Conservation (phyloP, 176 grass and related monocot species). For the Thalia dealbata region DNA sequence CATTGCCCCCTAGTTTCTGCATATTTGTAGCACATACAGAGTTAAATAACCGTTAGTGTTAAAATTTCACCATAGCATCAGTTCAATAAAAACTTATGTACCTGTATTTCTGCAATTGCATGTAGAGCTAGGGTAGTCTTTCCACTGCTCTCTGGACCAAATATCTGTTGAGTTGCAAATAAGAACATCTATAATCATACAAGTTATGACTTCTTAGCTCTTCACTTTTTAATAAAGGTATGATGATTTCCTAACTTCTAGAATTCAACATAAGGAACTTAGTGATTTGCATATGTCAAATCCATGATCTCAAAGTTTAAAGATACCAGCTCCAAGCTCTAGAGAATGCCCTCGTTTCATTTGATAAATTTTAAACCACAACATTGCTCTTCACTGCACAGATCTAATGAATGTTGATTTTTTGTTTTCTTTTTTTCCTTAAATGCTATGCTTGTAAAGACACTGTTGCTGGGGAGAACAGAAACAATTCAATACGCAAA, state of each 20-base stretch:
- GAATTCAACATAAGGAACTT: background rate
- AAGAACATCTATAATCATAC: background rate
- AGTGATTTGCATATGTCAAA: background rate
- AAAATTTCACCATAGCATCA: background rate
- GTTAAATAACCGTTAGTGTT: background rate
- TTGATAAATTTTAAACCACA: background rate
- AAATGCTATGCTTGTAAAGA: background rate
- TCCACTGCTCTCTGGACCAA: constrained; percentile 92
- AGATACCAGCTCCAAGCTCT: background rate
- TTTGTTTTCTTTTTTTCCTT: background rate
- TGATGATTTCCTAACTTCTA: background rate
- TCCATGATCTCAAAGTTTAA: too few species aligned
- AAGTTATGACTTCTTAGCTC: background rate
- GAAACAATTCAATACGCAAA: background rate
- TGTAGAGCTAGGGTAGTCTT: constrained; percentile 95
- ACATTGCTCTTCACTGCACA: background rate
- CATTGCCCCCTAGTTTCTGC: constrained; percentile 94
- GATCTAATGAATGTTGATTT: background rate
- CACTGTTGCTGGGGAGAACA: background rate
- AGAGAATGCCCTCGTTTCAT: background rate
- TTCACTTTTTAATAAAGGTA: background rate
- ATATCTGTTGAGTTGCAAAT: constrained; percentile 42
- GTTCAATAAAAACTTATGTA: constrained; percentile 16
- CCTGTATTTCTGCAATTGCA: constrained; percentile 97
- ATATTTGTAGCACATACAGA: constrained; percentile 4